These are phyloP conservation scores for Globisporangium recalcitrans DNA, from an alignment of 352 stramenopile genomes.

Conservation along the genomic window DNA sequence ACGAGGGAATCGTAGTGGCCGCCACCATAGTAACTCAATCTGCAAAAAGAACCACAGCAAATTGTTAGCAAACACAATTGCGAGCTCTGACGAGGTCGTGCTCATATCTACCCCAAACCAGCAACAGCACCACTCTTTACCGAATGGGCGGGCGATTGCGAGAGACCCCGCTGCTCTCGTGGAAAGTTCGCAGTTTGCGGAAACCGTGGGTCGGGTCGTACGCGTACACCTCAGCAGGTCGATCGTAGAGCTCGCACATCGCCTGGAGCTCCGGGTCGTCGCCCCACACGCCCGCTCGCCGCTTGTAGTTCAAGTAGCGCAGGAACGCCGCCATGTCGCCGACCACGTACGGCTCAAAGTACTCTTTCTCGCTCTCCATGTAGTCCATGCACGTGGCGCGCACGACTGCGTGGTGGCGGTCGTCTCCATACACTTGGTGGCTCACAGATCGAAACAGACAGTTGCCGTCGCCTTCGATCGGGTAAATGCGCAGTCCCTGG, in stretches of 20 bases:
- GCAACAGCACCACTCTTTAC: too few relatives aligned
- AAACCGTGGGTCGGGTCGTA: conserved; percentile 73
- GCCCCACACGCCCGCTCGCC: conserved; percentile 89
- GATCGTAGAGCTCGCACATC: conserved; percentile 93
- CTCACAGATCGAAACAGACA: conserved; percentile 96
- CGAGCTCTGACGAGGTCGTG: too few relatives aligned
- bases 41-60: conserved; percentile 21
- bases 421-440: conserved; percentile 95
- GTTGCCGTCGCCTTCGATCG: conserved; percentile 94
- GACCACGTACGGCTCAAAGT: conserved; percentile 90
- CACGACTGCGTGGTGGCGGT: conserved; percentile 87
- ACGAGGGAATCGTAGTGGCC: conserved; percentile 90
- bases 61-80: neutral
- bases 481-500: conserved; percentile 41
- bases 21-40: conserved; percentile 89
- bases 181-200: conserved; percentile 84
- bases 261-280: conserved; percentile 96
- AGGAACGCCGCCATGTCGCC: conserved; percentile 86
- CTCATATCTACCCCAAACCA: too few relatives aligned
- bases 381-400: conserved; percentile 92
- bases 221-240: conserved; percentile 86
- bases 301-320: conserved; percentile 89
- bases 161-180: conserved; percentile 64
- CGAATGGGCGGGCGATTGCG: conserved; percentile 64
- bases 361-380: conserved; percentile 91